These are phyloP conservation scores for Aspergillus sp. DNA, from an alignment of 2,329 filamentous ascomycete genomes.

Conservation along the genomic window DNA sequence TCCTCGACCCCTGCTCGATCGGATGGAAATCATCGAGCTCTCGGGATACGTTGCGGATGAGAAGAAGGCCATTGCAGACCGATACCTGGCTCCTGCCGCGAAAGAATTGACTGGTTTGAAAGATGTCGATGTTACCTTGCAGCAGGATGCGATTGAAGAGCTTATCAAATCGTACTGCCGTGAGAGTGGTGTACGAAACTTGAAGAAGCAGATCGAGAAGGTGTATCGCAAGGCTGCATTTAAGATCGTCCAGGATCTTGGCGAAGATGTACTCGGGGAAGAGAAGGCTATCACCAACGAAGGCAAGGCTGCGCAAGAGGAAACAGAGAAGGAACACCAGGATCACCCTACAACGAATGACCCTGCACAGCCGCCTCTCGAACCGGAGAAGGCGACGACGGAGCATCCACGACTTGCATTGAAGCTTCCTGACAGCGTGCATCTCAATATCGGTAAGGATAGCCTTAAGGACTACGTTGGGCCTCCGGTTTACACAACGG, in stretches of 20 bases:
- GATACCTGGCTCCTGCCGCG: constrained; percentile 86
- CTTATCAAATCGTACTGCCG: constrained; percentile 98
- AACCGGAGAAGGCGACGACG: constrained; percentile 32
- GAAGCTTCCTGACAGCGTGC: constrained; percentile 77
- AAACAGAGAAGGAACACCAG: constrained; percentile 48
- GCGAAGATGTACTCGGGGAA: constrained; percentile 75
- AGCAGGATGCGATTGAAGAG: constrained; percentile 83
- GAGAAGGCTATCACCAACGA: constrained; percentile 76
- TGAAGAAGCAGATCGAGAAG: constrained; percentile 99
- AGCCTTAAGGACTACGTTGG: constrained; percentile 96
- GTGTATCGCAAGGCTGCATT: constrained; percentile 95
- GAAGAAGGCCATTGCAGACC: constrained; percentile 96
- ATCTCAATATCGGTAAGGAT: constrained; percentile 78
- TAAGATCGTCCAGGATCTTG: constrained; percentile 92
- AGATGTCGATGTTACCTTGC: constrained; percentile 80
- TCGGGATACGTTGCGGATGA: constrained; percentile 96
- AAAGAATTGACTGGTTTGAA: constrained; percentile 89
- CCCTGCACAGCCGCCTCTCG: constrained; percentile 37
- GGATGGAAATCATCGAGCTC: constrained; percentile 95
- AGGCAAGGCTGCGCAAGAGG: constrained; percentile 69
- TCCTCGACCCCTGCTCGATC: constrained; percentile 82
- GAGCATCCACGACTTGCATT: constrained; percentile 67
- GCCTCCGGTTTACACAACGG: constrained; percentile 89
- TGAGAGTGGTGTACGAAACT: constrained; percentile 90
- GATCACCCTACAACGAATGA: constrained; percentile 56